These are phyloP conservation scores for Leccinum griseonigrum DNA, from an alignment of 1,284 basidiomycete genomes.

Conservation along the genomic window DNA sequence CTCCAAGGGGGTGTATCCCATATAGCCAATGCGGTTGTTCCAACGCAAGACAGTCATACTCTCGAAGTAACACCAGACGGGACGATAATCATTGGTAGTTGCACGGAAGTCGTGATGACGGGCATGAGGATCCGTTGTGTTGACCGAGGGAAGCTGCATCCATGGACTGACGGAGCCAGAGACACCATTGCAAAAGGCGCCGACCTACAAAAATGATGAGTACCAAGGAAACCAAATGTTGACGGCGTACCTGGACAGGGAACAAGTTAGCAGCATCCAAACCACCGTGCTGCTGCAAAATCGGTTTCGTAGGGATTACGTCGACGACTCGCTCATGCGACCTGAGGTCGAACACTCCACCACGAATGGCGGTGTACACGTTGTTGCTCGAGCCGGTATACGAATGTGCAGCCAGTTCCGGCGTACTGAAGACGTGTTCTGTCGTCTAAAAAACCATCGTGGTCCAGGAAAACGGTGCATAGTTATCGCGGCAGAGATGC, in stretches of 20 bases:
- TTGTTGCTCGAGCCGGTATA: constrained; percentile 64
- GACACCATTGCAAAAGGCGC: constrained; percentile 89
- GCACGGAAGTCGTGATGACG: constrained; percentile 96
- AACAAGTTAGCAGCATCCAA: constrained; percentile 76
- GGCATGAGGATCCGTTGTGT: constrained; percentile 78
- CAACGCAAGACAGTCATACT: constrained; percentile 88
- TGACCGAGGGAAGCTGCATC: constrained; percentile 76
- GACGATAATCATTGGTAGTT: constrained; percentile 83
- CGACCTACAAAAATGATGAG: constrained; percentile 55
- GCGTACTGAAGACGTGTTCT: constrained; percentile 83
- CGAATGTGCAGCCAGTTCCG: constrained; percentile 77
- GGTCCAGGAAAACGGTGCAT: constrained; percentile 92
- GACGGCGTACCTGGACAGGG: constrained; percentile 79
- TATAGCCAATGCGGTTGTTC: constrained; percentile 84
- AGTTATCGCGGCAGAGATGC: constrained; percentile 89
- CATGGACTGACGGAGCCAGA: constrained; percentile 84
- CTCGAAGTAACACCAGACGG: constrained; percentile 87
- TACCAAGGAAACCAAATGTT: not conserved
- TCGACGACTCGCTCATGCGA: constrained; percentile 69
- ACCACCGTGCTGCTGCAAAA: constrained; percentile 70
- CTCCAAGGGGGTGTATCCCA: constrained; percentile 83
- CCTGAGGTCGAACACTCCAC: constrained; percentile 88
- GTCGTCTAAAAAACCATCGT: constrained; percentile 91
- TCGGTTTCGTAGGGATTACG: constrained; percentile 72
- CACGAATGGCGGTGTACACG: constrained; percentile 81